Evolutionary conservation across 179 eudicot species (phyloP), one percentile per base, ranked within the genome.

Genomic region (Silene noctiflora): DNA sequence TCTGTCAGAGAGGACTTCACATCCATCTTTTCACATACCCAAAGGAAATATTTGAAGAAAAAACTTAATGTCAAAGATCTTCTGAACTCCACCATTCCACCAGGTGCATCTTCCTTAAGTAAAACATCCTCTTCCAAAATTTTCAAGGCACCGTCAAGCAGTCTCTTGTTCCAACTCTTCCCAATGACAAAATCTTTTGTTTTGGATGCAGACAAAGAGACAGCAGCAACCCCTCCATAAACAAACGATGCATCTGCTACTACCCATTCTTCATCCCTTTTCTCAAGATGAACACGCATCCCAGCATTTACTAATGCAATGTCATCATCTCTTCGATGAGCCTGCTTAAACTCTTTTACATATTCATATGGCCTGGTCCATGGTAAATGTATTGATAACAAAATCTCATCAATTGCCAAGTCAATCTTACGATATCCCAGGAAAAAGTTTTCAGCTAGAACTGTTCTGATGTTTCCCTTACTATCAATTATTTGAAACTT

Each of bases 71-170:
- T 88, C 78, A 96, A 81, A 25, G 99, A 96, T 82, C 79, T 91
- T 72, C 99, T 85, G 77, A 96, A 96, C 80, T 96, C 99, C 59
- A 96, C 91, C 99, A 96, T 96, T 68, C 99, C 99, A 72, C 99
- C 99, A 5, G 98, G 98, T 59, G 99, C 97, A 84, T 96, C 86
- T 75, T 96, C 97, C 83, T 86, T 89, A 46, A 96, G 82, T 68
- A 86, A 70, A 75, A 96, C 82, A 58, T 96, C 99, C 56, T 84
- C 82, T 81, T 86, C 89, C 81, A 96, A 78, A 44, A 88, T 76
- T 76, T 83, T 77, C 76, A 96, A 78, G 76, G 96, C 94, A 76
- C 85, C 84, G 39, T 51, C 79, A 76, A 93, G 83, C 48, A 90
- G 76, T 78, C 87, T 93, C 75, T 84, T 81, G 78, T 89, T 88